Conservation (phyloP, 352 stramenopile genomes). For the Hyphochytrium catenoides region DNA sequence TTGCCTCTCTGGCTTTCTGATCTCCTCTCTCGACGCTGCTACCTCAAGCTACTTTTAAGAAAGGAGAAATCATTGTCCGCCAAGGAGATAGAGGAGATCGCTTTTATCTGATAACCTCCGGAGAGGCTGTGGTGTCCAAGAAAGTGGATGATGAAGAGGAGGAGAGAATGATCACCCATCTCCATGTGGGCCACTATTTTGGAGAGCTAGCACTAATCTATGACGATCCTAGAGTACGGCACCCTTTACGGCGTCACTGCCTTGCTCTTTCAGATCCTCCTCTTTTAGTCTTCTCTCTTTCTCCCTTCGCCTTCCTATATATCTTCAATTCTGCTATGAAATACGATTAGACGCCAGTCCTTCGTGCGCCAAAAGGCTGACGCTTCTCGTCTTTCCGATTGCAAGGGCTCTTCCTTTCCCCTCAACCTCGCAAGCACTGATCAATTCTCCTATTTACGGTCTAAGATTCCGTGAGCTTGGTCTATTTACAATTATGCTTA, state of each 20-base stretch:
- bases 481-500: too few species aligned
- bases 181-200: slow-evolving; percentile 76
- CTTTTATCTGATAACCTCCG: slow-evolving; percentile 72
- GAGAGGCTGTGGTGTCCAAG: slow-evolving; percentile 58
- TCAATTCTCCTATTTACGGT: slow-evolving; percentile 9
- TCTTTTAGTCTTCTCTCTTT: too few species aligned
- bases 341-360: too few species aligned
- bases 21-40: too few species aligned
- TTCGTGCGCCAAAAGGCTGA: too few species aligned
- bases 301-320: too few species aligned
- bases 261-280: too few species aligned
- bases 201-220: slow-evolving; percentile 74
- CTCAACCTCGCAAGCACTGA: neutral
- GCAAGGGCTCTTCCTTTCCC: slow-evolving; percentile 31
- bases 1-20: too few species aligned
- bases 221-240: slow-evolving; percentile 61
- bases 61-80: slow-evolving; percentile 52
- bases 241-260: too few species aligned
- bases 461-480: too few species aligned
- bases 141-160: slow-evolving; percentile 17
- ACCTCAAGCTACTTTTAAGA: slow-evolving; percentile 17
- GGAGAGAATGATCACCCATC: slow-evolving; percentile 57
- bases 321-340: too few species aligned
- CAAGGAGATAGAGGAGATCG: slow-evolving; percentile 49
- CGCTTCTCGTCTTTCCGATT: too few species aligned